Evolutionary conservation across 768 basidiomycete genomes (phyloP).

Genomic region (Calocybe indica): DNA sequence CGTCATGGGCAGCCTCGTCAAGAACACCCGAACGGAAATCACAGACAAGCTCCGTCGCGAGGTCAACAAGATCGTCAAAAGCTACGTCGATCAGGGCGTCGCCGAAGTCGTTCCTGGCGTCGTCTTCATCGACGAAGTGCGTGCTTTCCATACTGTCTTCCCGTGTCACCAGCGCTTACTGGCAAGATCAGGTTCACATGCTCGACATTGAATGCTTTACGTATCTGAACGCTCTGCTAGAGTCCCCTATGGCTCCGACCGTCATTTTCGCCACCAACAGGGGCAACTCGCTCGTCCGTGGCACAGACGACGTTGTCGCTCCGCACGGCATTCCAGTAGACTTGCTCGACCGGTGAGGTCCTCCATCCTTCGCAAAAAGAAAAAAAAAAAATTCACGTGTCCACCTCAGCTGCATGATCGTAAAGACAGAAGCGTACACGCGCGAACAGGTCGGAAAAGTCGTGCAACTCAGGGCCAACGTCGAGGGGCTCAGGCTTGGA

Average conservation of each 20-base stretch:
- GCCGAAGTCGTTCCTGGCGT: conserved; percentile 98
- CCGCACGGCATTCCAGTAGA: conserved; percentile 95
- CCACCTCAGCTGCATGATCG: conserved; percentile 76
- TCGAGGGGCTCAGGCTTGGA: conserved; percentile 79
- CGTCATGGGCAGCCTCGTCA: conserved; percentile 90
- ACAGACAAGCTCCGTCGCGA: conserved; percentile 94
- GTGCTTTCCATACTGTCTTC: conserved; percentile 12
- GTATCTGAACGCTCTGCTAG: conserved; percentile 91
- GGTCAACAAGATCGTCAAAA: conserved; percentile 96
- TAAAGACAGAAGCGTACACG: conserved; percentile 82
- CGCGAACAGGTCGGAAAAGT: conserved; percentile 84
- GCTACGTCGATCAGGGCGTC: conserved; percentile 97
- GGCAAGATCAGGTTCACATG: conserved; percentile 82
- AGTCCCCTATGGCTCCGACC: conserved; percentile 95
- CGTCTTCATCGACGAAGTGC: conserved; percentile 96
- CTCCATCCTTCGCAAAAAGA: conserved; percentile 1
- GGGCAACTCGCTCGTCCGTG: conserved; percentile 87
- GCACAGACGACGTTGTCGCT: conserved; percentile 85
- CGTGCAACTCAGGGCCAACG: conserved; percentile 76
- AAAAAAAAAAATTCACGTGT: too few relatives aligned
- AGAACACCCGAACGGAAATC: conserved; percentile 90
- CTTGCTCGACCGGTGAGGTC: conserved; percentile 76
- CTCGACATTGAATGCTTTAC: conserved; percentile 99
- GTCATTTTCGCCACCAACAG: conserved; percentile 97
- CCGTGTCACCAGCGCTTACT: conserved; percentile 3